phyloP scores from a whole-genome alignment of 73 alveolate species.

The Durusdinium trenchii region DNA sequence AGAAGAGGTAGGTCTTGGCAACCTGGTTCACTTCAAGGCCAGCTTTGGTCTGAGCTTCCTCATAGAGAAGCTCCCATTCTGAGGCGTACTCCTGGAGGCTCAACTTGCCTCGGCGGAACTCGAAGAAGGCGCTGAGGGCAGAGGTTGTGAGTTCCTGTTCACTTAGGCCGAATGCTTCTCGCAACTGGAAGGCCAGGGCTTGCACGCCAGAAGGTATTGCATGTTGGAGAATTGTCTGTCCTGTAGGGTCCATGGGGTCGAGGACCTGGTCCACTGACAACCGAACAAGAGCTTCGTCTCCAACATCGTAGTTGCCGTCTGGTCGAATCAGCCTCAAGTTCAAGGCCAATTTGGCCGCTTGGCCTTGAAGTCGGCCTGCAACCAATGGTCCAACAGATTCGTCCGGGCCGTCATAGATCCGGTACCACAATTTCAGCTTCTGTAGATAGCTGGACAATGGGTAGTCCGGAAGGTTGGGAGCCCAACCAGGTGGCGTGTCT shows the following conservation, averaged over 20 bases:
- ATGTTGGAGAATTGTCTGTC: neutral
- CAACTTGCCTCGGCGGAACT: neutral
- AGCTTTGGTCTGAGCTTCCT: neutral
- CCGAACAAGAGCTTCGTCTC: neutral
- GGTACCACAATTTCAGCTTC: neutral
- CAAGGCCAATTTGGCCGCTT: neutral
- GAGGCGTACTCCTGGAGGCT: neutral
- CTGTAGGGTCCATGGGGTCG: neutral
- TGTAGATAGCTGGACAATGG: neutral
- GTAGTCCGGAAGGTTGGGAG: neutral
- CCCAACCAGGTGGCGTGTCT: neutral
- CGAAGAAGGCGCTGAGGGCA: neutral
- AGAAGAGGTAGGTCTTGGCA: constrained; percentile 8
- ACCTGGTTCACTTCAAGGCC: constrained; percentile 4
- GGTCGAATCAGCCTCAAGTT: neutral
- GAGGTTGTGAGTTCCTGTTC: neutral
- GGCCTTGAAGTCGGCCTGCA: neutral
- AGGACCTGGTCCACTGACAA: neutral
- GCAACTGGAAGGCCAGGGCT: neutral
- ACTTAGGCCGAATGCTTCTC: neutral
- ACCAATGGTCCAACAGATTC: constrained; percentile 12
- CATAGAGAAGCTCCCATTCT: neutral
- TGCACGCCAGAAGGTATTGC: neutral
- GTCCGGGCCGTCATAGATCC: constrained; percentile 8
- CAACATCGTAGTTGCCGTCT: neutral